Base-by-base conservation (phyloP, 2,329 filamentous ascomycete species). In the Trichoderma atrobrunneum region DNA sequence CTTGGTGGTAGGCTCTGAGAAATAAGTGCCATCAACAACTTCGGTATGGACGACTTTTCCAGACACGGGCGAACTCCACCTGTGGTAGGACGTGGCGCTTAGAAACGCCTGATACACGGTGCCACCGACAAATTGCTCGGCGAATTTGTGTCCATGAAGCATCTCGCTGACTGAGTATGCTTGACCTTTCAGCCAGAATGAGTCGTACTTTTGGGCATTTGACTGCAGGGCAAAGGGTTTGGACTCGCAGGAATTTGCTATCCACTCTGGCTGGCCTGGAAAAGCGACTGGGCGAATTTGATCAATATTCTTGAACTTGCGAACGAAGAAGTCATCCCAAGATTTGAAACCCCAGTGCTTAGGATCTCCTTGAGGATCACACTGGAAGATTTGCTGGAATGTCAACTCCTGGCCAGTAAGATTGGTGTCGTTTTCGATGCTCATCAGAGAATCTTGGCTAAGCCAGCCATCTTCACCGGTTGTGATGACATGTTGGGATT, bases 101-200 rank as follows among this genome's bases (percentile, higher is more conserved):
- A 92, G 80, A 74, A 91, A 92, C 0, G 90, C 90, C 75, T 93
- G 90, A 77, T 92, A 92, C 3, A 92, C 82, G 0, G 88, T 91
- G 0, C 88, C 90, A 0, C 86, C 86, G 1, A 84, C 83, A 74
- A 92, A 92, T 1, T 86, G 75, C 6, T 80, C 75, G 0, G 86
- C 80, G 3, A 86, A 76, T 0, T 79, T 73, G 73, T 90, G 86
- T 71, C 86, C 79, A 1, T 82, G 83, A 2, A 92, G 81, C 87
- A 91, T 91, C 75, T 90, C 86, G 0, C 78, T 74, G 3, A 91
- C 78, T 0, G 88, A 90, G 79, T 92, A 92, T 0, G 88, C 87
- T 77, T 91, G 88, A 0, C 83, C 84, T 75, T 92, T 93, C 73
- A 91, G 83, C 89, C 89, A 92, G 81, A 92, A 92, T 2, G 79